Conservation (phyloP, 495 filamentous ascomycete species). For the Lophiotrema nucula region DNA sequence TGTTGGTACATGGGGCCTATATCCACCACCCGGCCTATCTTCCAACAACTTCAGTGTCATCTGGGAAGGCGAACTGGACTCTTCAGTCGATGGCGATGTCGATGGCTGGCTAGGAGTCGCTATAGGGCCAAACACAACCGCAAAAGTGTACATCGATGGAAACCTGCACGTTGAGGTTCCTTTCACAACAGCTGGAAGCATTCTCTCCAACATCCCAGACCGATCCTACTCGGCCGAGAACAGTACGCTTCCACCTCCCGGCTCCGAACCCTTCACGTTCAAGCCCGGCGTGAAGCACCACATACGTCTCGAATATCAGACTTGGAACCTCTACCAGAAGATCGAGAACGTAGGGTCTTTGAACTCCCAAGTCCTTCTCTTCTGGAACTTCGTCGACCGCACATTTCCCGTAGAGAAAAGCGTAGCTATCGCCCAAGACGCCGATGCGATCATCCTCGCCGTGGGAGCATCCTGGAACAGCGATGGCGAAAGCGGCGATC, state of each 20-base stretch:
- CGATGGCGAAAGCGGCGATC: slow-evolving; percentile 48
- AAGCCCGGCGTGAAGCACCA: slow-evolving; percentile 38
- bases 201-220: slow-evolving; percentile 34
- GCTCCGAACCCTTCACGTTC: slow-evolving; percentile 43
- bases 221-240: slow-evolving; percentile 39
- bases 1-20: slow-evolving; percentile 46
- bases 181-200: slow-evolving; percentile 25
- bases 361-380: slow-evolving; percentile 47
- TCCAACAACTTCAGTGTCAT: slow-evolving; percentile 48
- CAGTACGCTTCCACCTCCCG: slow-evolving; percentile 41
- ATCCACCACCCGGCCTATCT: slow-evolving; percentile 43
- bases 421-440: slow-evolving; percentile 38
- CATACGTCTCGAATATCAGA: slow-evolving; percentile 48
- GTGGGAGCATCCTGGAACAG: slow-evolving; percentile 48
- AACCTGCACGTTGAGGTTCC: slow-evolving; percentile 24
- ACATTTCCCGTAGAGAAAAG: slow-evolving; percentile 36
- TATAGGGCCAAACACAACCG: slow-evolving; percentile 43
- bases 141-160: slow-evolving; percentile 42
- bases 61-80: slow-evolving; percentile 44
- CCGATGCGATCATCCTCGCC: slow-evolving; percentile 46
- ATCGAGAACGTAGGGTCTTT: slow-evolving; percentile 45
- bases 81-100: slow-evolving; percentile 41
- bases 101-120: slow-evolving; percentile 39
- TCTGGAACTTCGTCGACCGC: slow-evolving; percentile 48
- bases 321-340: slow-evolving; percentile 47